These are phyloP conservation scores for Fragilaria radians DNA, from an alignment of 108 stramenopile genomes.

Conservation along the genomic window DNA sequence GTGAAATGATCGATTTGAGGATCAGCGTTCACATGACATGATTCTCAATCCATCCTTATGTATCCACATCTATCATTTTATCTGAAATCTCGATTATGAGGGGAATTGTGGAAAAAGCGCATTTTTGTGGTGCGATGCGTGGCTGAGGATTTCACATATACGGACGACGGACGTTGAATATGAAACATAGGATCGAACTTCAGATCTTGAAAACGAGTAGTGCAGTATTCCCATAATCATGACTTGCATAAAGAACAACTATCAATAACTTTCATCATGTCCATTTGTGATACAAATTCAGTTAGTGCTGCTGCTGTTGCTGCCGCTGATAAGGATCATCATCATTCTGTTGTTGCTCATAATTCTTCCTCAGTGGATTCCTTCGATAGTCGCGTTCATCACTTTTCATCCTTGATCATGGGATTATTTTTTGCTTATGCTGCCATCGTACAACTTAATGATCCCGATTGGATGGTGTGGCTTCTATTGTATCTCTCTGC, in stretches of 20 bases:
- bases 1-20: too few relatives aligned
- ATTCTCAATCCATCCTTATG: neutral
- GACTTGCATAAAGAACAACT: too few relatives aligned
- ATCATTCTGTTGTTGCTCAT: neutral
- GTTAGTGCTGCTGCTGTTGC: neutral
- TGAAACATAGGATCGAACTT: too few relatives aligned
- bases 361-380: neutral
- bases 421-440: neutral
- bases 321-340: neutral
- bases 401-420: neutral
- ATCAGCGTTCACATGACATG: too few relatives aligned
- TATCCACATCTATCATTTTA: neutral
- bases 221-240: too few relatives aligned
- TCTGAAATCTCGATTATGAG: neutral
- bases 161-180: too few relatives aligned
- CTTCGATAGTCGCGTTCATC: neutral
- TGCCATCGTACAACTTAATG: neutral
- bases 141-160: too few relatives aligned
- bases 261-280: too few relatives aligned
- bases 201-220: too few relatives aligned
- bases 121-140: too few relatives aligned
- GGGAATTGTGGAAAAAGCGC: too few relatives aligned
- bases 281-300: neutral
- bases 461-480: neutral
- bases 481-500: neutral